Evolutionary conservation across 805 yeast species (phyloP), one percentile per base, ranked within the genome.

Genomic region (Monosporozyma aerobia): DNA sequence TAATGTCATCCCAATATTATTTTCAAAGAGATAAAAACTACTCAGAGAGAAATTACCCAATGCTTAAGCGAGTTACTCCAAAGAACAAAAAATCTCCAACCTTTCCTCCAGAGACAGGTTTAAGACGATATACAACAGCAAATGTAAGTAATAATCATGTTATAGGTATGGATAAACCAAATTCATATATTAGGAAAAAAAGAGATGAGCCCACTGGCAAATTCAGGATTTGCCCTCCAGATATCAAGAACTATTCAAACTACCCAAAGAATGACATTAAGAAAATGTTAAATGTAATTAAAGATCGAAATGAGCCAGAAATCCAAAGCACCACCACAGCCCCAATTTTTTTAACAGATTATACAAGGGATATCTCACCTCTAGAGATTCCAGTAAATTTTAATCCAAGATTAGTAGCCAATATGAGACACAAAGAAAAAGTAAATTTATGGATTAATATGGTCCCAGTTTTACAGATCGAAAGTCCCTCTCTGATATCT

Each of bases 401-500:
- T 61, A 76, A 83, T 54, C 92, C 92, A 11, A 73, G 88, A 60
- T 67, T 68, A 32, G 80, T 81, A 2, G 69, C 76, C 8, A 82
- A 80, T 63, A 85, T 86, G 90, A 74, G 81, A 1, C 78, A 75
- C 56, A 71, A 68, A 48, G 92, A 86, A 59, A 86, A 85, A 59
- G 86, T 86, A 0, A 72, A 73, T 40, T 69, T 64, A 6, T 86
- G 94, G 94, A 76, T 86, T 37, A 69, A 70, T 3, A 72, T 73
- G 30, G 75, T 86, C 3, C 90, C 90, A 1, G 62, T 74, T 8
- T 73, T 53, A 48, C 59, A 59, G 44, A 49, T 53, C 1, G 54
- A 54, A 2, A 58, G 53, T 6, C 61, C 56, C 2, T 16, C 50
- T 3, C 59, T 62, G 60, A 57, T 54, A 30, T 52, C 59, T 3